A percentile compares a stretch with the other conserved stretches of the same genome.
These are phyloP conservation scores for Solanum appendiculatum DNA, from an alignment of 257 asterid genomes.

Conservation along the genomic window DNA sequence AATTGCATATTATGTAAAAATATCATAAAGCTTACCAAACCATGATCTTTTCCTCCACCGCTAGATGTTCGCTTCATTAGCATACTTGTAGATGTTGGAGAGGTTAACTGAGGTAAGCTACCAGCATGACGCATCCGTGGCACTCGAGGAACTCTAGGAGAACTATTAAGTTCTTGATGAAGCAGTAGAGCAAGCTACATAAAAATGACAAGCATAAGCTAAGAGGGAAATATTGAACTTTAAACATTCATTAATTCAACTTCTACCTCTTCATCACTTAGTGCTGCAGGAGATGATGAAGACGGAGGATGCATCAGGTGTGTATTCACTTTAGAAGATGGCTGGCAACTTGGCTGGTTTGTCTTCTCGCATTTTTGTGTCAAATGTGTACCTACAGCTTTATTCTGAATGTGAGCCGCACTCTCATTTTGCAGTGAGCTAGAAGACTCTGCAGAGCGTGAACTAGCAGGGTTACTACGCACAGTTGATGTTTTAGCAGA, in stretches of 20 bases:
- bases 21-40: constrained; percentile 36
- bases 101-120: constrained; percentile 70
- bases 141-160: constrained; percentile 95
- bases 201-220: not conserved
- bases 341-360: constrained; percentile 35
- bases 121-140: constrained; percentile 98
- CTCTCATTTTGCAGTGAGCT: constrained; percentile 33
- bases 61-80: constrained; percentile 66
- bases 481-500: constrained; percentile 29
- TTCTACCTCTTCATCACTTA: constrained; percentile 95
- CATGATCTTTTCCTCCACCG: constrained; percentile 69
- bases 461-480: constrained; percentile 21
- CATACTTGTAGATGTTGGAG: constrained; percentile 63
- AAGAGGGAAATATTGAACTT: constrained; percentile 2
- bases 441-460: constrained; percentile 37
- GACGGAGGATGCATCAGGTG: constrained; percentile 40
- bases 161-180: constrained; percentile 97
- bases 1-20: not conserved
- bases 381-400: constrained; percentile 29
- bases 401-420: constrained; percentile 37
- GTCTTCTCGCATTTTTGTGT: constrained; percentile 58
- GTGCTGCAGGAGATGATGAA: constrained; percentile 52
- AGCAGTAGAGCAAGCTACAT: constrained; percentile 83
- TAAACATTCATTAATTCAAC: not conserved
- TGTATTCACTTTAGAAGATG: constrained; percentile 50